Base-by-base conservation (phyloP, 2,329 filamentous ascomycete species). In the Calcarisporium arbuscula region DNA sequence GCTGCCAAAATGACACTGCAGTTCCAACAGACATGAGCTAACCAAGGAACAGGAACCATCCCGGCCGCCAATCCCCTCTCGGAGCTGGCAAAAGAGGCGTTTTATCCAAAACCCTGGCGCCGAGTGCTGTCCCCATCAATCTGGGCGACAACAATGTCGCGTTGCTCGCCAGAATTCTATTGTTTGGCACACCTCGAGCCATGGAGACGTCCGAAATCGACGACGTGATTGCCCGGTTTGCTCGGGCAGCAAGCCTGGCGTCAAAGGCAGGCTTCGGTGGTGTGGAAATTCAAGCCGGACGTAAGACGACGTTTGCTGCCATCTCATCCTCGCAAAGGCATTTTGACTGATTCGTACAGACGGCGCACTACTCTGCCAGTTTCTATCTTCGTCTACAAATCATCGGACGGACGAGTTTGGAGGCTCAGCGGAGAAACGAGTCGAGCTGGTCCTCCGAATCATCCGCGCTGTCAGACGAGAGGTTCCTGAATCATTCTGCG, bases 241-340 rank as follows among this genome's bases (percentile, higher is more conserved):
- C 73, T 0, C 70, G 82, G 45, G 68, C 76, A 0, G 76, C 77
- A 0, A 71, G 76, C 46, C 82, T 71, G 42, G 59, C 75, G 5
- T 67, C 81, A 38, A 74, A 74, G 49, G 77, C 76, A 1, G 79
- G 80, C 3, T 84, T 65, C 30, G 64, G 73, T 42, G 69, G 70
- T 4, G 57, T 72, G 18, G 45, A 71, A 47, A 53, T 75, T 8
- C 72, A 76, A 45, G 68, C 56, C 11, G 72, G 70, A 2, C 70
- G n/a, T n/a, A n/a, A n/a, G n/a, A n/a, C n/a, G n/a, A n/a, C n/a
- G n/a, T n/a, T n/a, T n/a, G n/a, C n/a, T n/a, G n/a, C n/a, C n/a
- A n/a, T n/a, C n/a, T n/a, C n/a, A n/a, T n/a, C n/a, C n/a, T n/a
- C n/a, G n/a, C n/a, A n/a, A n/a, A n/a, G n/a, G n/a, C n/a, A n/a